Evolutionary conservation across 805 yeast genomes (phyloP), one percentile per base, ranked within the genome.

Genomic region (Kuraishia floccosa): DNA sequence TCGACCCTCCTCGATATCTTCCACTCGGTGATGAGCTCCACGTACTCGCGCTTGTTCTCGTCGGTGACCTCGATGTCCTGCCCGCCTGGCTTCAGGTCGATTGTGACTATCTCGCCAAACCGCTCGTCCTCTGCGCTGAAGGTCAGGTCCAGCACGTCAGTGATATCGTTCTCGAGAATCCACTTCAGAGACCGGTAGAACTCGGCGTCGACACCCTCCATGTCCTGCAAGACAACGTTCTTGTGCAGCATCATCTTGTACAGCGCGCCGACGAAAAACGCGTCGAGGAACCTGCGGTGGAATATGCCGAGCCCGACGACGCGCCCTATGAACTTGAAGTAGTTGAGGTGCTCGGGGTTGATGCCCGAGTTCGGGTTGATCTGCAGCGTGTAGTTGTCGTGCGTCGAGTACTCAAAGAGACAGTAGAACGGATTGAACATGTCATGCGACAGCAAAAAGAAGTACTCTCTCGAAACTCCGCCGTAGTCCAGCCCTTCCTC

Each of bases 401-500:
- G 94, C 23, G 97, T 93, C 12, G 96, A 86, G 57, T 91, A 91
- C 60, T 91, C 96, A 54, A 91, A 91, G 48, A 91, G 64, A 61
- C 99, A 89, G 57, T 91, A 91, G 56, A 87, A 84, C 39, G 99
- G 99, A 54, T 91, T 87, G 58, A 91, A 91, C 96, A 91, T 91
- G 58, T 91, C 97, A 54, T 91, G 98, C 3, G 97, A 87, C 42
- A 91, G 67, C 52, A 87, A 68, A 62, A 87, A 91, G 78, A 91
- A 91, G 57, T 85, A 91, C 58, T 91, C 99, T 63, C 99, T 73
- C 19, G 96, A 85, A 39, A 91, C 97, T 54, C 99, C 99, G 69
- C 99, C 99, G 53, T 91, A 91, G 65, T 91, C 99, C 47, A 91
- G 72, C 57, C 98, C 99, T 65, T 91, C 99, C 63, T 91, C 99